Conservation (phyloP, 352 stramenopile species). For the Vaucheria bursata region DNA sequence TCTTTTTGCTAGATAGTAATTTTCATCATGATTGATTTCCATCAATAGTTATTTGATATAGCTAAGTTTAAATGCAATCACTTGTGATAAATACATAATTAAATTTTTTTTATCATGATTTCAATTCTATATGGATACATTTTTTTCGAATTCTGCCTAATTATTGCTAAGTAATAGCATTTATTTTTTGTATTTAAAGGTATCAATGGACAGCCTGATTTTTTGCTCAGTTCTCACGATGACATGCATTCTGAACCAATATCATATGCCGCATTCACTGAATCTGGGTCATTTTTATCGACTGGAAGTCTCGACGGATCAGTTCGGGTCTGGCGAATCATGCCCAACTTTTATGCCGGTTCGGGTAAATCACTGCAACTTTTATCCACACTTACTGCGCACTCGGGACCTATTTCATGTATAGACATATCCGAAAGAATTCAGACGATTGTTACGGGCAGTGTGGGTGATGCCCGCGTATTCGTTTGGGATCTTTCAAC, state of each 20-base stretch:
- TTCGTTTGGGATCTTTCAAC: conserved; percentile 37
- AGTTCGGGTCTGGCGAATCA: conserved; percentile 39
- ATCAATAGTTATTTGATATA: no score
- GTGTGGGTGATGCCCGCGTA: conserved; percentile 30
- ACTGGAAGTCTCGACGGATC: conserved; percentile 38
- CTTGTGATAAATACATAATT: no score
- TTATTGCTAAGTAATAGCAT: no score
- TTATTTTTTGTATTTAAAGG: no score
- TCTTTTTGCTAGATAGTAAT: no score
- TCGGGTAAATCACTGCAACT: conserved; percentile 27
- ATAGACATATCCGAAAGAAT: conserved; percentile 26
- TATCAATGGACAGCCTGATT: no score
- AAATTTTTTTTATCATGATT: no score
- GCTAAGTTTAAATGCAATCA: no score
- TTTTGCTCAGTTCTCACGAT: conserved; percentile 21
- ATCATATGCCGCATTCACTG: conserved; percentile 15
- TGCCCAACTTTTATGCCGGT: conserved; percentile 1
- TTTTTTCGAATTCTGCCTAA: no score
- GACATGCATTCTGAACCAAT: conserved; percentile 20
- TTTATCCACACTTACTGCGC: conserved; percentile 21
- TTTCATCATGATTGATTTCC: no score
- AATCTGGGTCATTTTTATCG: conserved; percentile 13
- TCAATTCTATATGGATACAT: no score
- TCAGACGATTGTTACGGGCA: conserved; percentile 37
- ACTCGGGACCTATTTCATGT: conserved; percentile 34